phyloP scores from a whole-genome alignment of 2,329 filamentous ascomycete genomes.

The Fusarium caatingaense region DNA sequence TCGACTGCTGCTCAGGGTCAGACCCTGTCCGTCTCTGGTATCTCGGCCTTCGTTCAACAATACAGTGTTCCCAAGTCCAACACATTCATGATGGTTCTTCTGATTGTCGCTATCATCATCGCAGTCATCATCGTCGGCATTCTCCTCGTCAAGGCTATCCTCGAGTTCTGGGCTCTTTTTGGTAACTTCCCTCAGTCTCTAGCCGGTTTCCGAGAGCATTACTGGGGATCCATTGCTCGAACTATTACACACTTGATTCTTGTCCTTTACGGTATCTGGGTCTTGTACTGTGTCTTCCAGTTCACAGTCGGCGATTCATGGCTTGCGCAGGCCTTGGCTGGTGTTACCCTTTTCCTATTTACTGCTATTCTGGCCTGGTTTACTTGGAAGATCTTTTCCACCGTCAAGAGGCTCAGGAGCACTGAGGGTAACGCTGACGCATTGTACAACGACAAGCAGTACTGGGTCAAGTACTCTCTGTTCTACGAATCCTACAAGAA shows the following conservation, averaged over 20 bases:
- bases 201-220: conserved; percentile 89
- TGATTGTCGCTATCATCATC: conserved; percentile 89
- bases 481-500: conserved; percentile 98
- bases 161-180: conserved; percentile 92
- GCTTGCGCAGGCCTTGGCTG: conserved; percentile 88
- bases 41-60: conserved; percentile 85
- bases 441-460: conserved; percentile 88
- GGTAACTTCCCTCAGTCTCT: conserved; percentile 85
- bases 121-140: conserved; percentile 87
- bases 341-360: conserved; percentile 81
- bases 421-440: conserved; percentile 76
- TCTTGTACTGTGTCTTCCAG: conserved; percentile 94
- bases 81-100: conserved; percentile 94
- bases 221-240: conserved; percentile 92
- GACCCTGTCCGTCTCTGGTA: conserved; percentile 72
- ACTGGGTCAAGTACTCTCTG: conserved; percentile 94
- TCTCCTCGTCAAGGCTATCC: conserved; percentile 87
- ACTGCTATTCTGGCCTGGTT: conserved; percentile 86
- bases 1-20: conserved; percentile 49
- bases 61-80: conserved; percentile 88
- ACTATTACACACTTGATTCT: conserved; percentile 91
- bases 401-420: conserved; percentile 79
- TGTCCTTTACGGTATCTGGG: conserved; percentile 93
- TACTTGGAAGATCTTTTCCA: conserved; percentile 82
- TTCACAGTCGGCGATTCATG: conserved; percentile 94